Percentiles rank a stretch among this genome's conserved stretches.
phyloP scores from a whole-genome alignment of 768 basidiomycete genomes.

The Psilocybe tampanensis region DNA sequence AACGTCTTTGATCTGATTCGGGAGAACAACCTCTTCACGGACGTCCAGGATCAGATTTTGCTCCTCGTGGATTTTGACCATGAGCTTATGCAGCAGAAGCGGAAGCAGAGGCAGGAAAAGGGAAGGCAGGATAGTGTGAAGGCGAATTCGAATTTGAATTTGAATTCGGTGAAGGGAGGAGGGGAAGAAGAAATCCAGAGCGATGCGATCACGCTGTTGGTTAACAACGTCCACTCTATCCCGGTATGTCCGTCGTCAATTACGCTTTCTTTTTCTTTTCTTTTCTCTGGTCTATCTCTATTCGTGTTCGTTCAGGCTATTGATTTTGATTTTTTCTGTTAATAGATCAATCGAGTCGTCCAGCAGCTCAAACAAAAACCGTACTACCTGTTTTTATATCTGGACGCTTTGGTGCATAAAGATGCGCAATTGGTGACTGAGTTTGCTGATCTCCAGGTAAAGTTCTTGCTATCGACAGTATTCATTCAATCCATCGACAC shows the following conservation, averaged over 20 bases:
- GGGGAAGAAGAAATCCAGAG: slow-evolving; percentile 49
- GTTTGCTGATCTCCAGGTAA: slow-evolving; percentile 86
- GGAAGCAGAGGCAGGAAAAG: too few species aligned
- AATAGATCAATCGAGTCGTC: slow-evolving; percentile 84
- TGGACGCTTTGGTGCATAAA: slow-evolving; percentile 87
- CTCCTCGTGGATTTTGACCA: slow-evolving; percentile 94
- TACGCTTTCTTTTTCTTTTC: too few species aligned
- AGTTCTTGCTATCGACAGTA: background rate
- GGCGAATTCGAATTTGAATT: slow-evolving; percentile 42
- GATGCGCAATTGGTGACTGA: slow-evolving; percentile 79
- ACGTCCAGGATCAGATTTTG: slow-evolving; percentile 91
- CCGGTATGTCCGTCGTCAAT: too few species aligned
- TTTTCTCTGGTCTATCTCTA: too few species aligned
- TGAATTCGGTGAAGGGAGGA: too few species aligned
- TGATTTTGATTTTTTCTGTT: background rate
- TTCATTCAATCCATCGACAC: background rate
- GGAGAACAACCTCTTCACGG: slow-evolving; percentile 92
- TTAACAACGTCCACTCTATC: slow-evolving; percentile 95
- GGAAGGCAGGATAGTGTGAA: too few species aligned
- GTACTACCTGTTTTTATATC: slow-evolving; percentile 88
- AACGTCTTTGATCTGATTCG: slow-evolving; percentile 95
- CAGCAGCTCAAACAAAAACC: slow-evolving; percentile 78
- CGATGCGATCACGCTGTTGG: slow-evolving; percentile 83
- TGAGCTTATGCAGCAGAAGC: slow-evolving; percentile 73
- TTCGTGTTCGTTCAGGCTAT: too few species aligned